Evolutionary conservation across 768 basidiomycete genomes (phyloP).

Genomic region (Paxillus involutus): DNA sequence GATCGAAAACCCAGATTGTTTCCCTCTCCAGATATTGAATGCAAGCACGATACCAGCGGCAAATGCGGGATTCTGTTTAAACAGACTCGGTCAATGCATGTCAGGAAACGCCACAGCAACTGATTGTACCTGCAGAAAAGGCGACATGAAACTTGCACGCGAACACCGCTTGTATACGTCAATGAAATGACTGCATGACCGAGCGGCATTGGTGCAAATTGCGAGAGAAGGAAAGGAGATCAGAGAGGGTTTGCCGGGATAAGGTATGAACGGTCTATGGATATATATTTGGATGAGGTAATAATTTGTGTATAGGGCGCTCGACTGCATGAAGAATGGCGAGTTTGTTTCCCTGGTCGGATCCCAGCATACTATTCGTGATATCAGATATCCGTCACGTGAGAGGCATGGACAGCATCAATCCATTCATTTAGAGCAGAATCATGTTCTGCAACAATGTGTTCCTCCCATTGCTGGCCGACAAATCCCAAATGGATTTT

Average conservation of each 20-base stretch:
- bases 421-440: constrained; percentile 79
- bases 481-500: constrained; percentile 51
- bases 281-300: constrained; percentile 66
- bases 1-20: constrained; percentile 37
- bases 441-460: constrained; percentile 71
- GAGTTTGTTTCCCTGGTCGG: constrained; percentile 37
- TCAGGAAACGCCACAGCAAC: background rate
- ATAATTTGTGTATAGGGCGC: constrained; percentile 49
- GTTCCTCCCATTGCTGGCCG: constrained; percentile 59
- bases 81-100: background rate
- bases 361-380: constrained; percentile 41
- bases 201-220: constrained; percentile 84
- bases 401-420: constrained; percentile 35
- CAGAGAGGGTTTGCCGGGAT: constrained; percentile 48
- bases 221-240: constrained; percentile 65
- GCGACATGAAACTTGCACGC: constrained; percentile 12
- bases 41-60: constrained; percentile 52
- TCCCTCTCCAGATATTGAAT: constrained; percentile 56
- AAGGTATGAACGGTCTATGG: constrained; percentile 79
- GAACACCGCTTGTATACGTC: constrained; percentile 51
- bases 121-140: constrained; percentile 30
- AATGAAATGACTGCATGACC: constrained; percentile 72
- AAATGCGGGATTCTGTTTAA: constrained; percentile 39
- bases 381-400: constrained; percentile 4
- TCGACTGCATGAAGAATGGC: constrained; percentile 49